Base-by-base conservation (phyloP, 768 basidiomycete species). In the Sporobolomyces roseus region DNA sequence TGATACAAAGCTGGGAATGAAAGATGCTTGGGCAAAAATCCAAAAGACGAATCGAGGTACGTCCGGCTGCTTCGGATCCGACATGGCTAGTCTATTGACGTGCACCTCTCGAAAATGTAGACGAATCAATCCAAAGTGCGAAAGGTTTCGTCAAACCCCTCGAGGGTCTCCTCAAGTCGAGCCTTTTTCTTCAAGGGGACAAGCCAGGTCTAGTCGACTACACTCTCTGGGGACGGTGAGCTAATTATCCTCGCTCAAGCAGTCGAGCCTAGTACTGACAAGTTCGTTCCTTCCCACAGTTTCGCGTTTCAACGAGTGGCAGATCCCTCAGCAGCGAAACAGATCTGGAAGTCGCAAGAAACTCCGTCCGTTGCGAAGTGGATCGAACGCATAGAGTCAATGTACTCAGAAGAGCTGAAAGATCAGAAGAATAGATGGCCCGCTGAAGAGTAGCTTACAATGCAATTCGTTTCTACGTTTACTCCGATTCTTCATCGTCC, bases 1-100 rank as follows among this genome's bases (percentile, higher is more conserved):
- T 6, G 67, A 68, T 43, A 38, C 54, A n/a, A 68, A 68, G 67
- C 61, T 59, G 27, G 49, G 61, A 33, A 45, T 60, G 1, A 33
- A 56, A 38, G 56, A 58, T 27, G 67, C 48, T 5, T 68, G 61
- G 61, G 19, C 23, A 21, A 35, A 48, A 14, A 16, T 68, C 7
- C 19, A 25, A 16, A 35, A 53, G 32, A 46, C 56, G 12, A 38
- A 68, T 35, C 38, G n/a, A 8, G 50, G 55, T 63, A n/a, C n/a
- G n/a, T n/a, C n/a, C n/a, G n/a, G n/a, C n/a, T n/a, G n/a, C n/a
- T n/a, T n/a, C n/a, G 54, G 13, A 35, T 25, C 6, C 16, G 38
- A 43, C 49, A 3, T 48, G 36, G 51, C 27, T 43, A 35, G 35
- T 16, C 25, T 12, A 41, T 41, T 21, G 30, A 13, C 33, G 3